Evolutionary conservation across 371 early-diverging fungal genomes (phyloP).

Genomic region (Batrachochytrium dendrobatidis): DNA sequence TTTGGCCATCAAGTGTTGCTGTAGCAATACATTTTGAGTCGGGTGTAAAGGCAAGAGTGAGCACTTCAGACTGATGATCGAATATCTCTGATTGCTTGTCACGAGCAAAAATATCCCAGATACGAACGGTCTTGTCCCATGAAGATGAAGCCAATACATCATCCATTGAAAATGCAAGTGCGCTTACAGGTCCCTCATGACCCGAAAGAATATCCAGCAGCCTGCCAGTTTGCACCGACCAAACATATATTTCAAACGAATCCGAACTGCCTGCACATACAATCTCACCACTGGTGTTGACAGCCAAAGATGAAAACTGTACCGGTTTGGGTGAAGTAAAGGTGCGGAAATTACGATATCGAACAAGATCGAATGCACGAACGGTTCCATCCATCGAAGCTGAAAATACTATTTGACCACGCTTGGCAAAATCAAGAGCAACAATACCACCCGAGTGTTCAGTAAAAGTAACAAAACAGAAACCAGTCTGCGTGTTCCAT

Average conservation of each 20-base stretch:
- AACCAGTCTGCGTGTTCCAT: conserved; percentile 92
- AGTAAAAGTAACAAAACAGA: conserved; percentile 94
- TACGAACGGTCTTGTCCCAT: conserved; percentile 90
- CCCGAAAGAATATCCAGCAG: conserved; percentile 89
- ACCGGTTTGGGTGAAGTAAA: conserved; percentile 94
- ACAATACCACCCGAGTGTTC: conserved; percentile 82
- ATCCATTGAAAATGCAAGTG: conserved; percentile 67
- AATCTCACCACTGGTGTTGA: conserved; percentile 94
- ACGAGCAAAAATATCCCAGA: conserved; percentile 93
- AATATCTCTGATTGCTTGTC: conserved; percentile 64
- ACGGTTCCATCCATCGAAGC: conserved; percentile 96
- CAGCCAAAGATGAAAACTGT: conserved; percentile 87
- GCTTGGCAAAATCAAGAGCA: conserved; percentile 79
- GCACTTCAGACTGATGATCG: conserved; percentile 76
- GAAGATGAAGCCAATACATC: conserved; percentile 62
- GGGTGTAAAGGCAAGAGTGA: conserved; percentile 83
- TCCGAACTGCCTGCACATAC: conserved; percentile 94
- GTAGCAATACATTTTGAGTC: conserved; percentile 84
- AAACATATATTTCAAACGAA: conserved; percentile 92
- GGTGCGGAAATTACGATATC: conserved; percentile 96
- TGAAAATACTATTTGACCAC: conserved; percentile 86
- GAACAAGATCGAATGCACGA: conserved; percentile 90
- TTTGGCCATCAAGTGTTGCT: conserved; percentile 85
- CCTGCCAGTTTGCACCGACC: conserved; percentile 96
- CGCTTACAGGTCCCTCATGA: conserved; percentile 86